Evolutionary conservation across 371 early-diverging fungal genomes (phyloP).

Genomic region (Syncephalis plumigaleata): DNA sequence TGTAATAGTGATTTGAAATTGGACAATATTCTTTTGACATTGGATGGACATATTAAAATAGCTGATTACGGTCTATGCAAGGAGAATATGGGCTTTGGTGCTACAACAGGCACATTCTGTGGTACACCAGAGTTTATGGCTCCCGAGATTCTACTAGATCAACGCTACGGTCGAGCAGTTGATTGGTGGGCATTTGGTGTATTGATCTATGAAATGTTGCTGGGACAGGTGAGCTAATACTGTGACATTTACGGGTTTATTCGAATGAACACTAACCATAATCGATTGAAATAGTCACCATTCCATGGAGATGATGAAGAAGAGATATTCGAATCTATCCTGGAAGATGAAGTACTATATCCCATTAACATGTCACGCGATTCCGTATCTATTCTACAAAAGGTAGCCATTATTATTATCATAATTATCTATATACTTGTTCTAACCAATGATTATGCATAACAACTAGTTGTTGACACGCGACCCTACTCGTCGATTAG

Average conservation of each 20-base stretch:
- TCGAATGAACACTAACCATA: not conserved
- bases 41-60: slow-evolving; percentile 94
- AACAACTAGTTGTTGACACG: slow-evolving; percentile 74
- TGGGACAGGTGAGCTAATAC: slow-evolving; percentile 48
- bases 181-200: slow-evolving; percentile 99
- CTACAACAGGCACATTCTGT: slow-evolving; percentile 82
- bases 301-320: slow-evolving; percentile 91
- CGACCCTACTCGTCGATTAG: slow-evolving; percentile 74
- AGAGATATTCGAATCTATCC: slow-evolving; percentile 86
- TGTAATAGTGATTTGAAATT: slow-evolving; percentile 79
- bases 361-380: slow-evolving; percentile 79
- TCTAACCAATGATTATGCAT: slow-evolving; percentile 3
- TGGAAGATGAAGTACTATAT: slow-evolving; percentile 80
- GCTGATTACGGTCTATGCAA: slow-evolving; percentile 99
- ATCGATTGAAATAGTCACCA: slow-evolving; percentile 29
- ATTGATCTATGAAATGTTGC: slow-evolving; percentile 92
- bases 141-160: slow-evolving; percentile 89
- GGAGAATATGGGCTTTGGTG: slow-evolving; percentile 74
- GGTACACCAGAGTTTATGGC: slow-evolving; percentile 99
- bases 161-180: slow-evolving; percentile 79
- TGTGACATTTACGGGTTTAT: no score
- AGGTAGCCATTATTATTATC: slow-evolving; percentile 18
- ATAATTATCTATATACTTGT: not conserved
- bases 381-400: slow-evolving; percentile 70
- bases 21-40: slow-evolving; percentile 89